These are phyloP conservation scores for Metschnikowia drakensbergensis DNA, from an alignment of 805 yeast species.

Conservation along the genomic window DNA sequence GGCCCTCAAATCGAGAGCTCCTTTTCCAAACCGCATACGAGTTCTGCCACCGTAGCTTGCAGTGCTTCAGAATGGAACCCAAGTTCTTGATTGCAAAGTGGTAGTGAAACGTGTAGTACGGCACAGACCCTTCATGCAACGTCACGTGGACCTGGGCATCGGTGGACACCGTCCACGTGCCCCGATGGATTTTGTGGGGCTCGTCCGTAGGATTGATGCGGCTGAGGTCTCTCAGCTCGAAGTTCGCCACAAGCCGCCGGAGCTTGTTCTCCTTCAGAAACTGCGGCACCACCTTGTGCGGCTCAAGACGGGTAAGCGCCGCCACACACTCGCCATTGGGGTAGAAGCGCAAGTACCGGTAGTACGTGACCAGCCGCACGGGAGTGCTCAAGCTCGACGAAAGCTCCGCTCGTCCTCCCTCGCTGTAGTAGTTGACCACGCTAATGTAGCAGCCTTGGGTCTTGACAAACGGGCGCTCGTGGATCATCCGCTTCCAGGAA, in stretches of 20 bases:
- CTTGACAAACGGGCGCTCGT: conserved; percentile 70
- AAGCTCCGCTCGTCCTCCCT: conserved; percentile 70
- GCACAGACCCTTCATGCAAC: conserved; percentile 56
- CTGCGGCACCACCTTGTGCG: conserved; percentile 58
- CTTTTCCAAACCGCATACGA: conserved; percentile 54
- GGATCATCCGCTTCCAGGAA: conserved; percentile 49
- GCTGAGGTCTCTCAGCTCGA: conserved; percentile 16
- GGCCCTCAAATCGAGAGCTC: conserved; percentile 37
- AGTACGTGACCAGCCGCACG: conserved; percentile 79
- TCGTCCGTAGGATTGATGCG: conserved; percentile 18
- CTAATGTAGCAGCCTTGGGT: conserved; percentile 83
- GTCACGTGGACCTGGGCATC: conserved; percentile 48
- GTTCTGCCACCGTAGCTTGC: conserved; percentile 67
- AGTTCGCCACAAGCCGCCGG: conserved; percentile 16
- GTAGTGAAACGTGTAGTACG: conserved; percentile 61
- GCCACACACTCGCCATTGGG: conserved; percentile 73
- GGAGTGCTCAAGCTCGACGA: conserved; percentile 70
- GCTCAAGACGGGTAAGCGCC: conserved; percentile 69
- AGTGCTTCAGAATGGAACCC: conserved; percentile 57
- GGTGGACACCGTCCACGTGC: conserved; percentile 55
- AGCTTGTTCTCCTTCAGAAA: conserved; percentile 34
- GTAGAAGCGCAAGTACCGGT: conserved; percentile 77
- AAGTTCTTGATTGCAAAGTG: conserved; percentile 54
- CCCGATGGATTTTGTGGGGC: conserved; percentile 39
- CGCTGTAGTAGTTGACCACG: conserved; percentile 76